phyloP scores from a whole-genome alignment of 2,329 filamentous ascomycete species.

The Chrysosporium keratinophilum region DNA sequence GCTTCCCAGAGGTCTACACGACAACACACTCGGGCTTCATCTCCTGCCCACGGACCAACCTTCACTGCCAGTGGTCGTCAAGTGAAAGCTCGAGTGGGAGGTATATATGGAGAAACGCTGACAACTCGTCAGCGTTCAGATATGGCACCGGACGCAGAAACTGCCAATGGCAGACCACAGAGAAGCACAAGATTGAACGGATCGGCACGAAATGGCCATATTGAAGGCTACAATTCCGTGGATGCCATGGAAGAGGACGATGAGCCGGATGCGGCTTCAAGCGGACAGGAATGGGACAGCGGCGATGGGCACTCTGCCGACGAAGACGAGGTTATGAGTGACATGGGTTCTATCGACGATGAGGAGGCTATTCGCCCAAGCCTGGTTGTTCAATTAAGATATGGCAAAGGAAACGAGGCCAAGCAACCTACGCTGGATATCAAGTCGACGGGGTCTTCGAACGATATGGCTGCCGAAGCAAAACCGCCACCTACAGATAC shows the following conservation, averaged over 20 bases:
- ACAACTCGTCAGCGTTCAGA: constrained; percentile 46
- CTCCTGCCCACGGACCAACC: constrained; percentile 54
- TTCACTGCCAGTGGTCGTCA: constrained; percentile 81
- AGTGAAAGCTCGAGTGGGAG: constrained; percentile 48
- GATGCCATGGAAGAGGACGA: constrained; percentile 60
- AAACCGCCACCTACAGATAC: not conserved
- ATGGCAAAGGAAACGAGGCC: constrained; percentile 25
- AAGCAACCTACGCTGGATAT: not conserved
- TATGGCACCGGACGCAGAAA: constrained; percentile 24
- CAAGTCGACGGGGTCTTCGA: not conserved
- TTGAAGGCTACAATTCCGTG: constrained; percentile 48
- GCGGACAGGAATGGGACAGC: constrained; percentile 58
- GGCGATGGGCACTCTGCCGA: constrained; percentile 60
- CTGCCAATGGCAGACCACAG: constrained; percentile 34
- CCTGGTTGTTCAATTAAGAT: constrained; percentile 62
- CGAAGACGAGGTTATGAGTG: constrained; percentile 35
- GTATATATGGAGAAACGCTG: constrained; percentile 46
- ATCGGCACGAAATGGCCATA: constrained; percentile 26
- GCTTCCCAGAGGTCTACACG: constrained; percentile 53
- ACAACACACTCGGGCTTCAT: constrained; percentile 58
- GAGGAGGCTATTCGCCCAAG: constrained; percentile 49
- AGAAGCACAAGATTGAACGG: constrained; percentile 21
- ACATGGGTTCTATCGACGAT: constrained; percentile 28
- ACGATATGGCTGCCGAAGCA: not conserved
- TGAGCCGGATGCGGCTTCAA: constrained; percentile 50